A percentile compares a stretch with the other conserved stretches of the same genome.
Conservation (phyloP, 257 asterid genomes). For the Plantago ovata region DNA sequence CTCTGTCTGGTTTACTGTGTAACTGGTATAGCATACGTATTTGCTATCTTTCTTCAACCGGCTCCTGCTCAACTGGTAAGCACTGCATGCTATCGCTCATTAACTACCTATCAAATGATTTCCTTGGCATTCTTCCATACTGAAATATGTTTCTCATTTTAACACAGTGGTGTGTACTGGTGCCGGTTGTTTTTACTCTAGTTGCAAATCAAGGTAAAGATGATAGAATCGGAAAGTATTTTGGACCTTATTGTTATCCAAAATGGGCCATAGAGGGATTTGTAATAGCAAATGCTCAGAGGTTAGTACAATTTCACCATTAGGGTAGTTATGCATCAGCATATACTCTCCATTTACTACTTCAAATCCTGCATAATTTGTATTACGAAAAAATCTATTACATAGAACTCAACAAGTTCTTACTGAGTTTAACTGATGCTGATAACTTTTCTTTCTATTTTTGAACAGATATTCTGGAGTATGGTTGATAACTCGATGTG, state of each 20-base stretch:
- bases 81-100: conserved; percentile 3
- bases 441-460: conserved; percentile 11
- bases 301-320: conserved; percentile 40
- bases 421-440: not conserved
- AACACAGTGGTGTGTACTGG: conserved; percentile 92
- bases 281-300: conserved; percentile 78
- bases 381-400: not conserved
- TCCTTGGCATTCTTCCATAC: not conserved
- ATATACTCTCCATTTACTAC: not conserved
- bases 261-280: conserved; percentile 95
- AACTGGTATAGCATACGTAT: conserved; percentile 85
- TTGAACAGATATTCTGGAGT: conserved; percentile 66
- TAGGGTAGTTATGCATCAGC: not conserved
- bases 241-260: conserved; percentile 70
- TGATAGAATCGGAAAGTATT: conserved; percentile 37
- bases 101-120: too few relatives aligned
- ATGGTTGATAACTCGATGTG: conserved; percentile 94
- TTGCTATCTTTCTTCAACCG: conserved; percentile 73
- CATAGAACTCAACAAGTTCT: not conserved
- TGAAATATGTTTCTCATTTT: conserved; percentile 12
- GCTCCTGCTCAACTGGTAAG: conserved; percentile 93
- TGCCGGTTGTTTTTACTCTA: conserved; percentile 90
- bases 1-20: conserved; percentile 85
- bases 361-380: not conserved
- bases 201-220: conserved; percentile 76